A percentile compares a stretch with the other conserved stretches of the same genome.
Conservation (phyloP, 2,329 filamentous ascomycete genomes). For the Ustulina deusta region DNA sequence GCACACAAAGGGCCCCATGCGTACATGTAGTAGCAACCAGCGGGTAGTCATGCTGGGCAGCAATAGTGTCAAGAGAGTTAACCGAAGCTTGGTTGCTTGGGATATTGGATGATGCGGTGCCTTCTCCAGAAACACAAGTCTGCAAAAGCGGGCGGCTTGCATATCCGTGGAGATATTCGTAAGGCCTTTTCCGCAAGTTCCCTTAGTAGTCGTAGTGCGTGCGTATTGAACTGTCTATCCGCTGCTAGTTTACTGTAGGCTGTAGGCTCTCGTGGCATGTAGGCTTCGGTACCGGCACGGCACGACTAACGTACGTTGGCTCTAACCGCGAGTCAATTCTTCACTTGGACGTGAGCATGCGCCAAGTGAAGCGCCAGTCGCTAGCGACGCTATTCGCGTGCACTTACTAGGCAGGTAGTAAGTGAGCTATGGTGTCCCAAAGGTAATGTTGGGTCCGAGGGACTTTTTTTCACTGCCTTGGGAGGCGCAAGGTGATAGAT, state of each 20-base stretch:
- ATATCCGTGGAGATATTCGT: not conserved
- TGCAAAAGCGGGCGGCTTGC: constrained; percentile 1
- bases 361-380: constrained; percentile 9
- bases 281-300: constrained; percentile 16
- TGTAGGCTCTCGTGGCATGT: not conserved
- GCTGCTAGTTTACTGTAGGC: not conserved
- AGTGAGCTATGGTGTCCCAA: constrained; percentile 13
- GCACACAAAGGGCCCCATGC: not conserved
- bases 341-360: constrained; percentile 5
- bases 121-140: not conserved
- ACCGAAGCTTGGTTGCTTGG: not conserved
- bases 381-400: constrained; percentile 13
- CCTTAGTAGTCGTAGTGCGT: not conserved
- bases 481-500: constrained; percentile 16
- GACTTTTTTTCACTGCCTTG: constrained; percentile 33
- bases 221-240: not conserved
- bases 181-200: not conserved
- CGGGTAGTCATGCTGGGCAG: not conserved
- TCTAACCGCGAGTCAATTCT: constrained; percentile 13
- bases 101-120: not conserved
- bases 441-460: constrained; percentile 33
- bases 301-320: not conserved
- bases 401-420: constrained; percentile 25
- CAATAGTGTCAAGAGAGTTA: not conserved
- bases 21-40: not conserved